These are phyloP conservation scores for Quercus cerris DNA, from an alignment of 306 rosid genomes.

Conservation along the genomic window DNA sequence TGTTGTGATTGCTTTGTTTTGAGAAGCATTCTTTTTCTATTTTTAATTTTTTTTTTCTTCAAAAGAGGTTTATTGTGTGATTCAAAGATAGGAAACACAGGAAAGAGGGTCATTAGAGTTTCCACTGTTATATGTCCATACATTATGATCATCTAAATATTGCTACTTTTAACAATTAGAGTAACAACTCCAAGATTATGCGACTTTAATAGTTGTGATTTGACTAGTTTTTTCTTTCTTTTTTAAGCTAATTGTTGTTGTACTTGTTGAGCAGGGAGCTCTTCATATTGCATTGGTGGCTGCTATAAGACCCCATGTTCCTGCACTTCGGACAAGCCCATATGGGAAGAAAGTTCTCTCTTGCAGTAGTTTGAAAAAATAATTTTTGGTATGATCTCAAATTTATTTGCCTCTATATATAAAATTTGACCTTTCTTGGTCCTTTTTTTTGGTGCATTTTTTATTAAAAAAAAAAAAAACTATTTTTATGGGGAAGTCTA, in stretches of 20 bases:
- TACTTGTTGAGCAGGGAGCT: constrained; percentile 33
- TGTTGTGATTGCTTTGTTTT: not conserved
- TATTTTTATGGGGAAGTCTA: not conserved
- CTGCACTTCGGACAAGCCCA: constrained; percentile 46
- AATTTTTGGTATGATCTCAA: constrained; percentile 1
- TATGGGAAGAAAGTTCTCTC: constrained; percentile 54
- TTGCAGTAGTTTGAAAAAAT: constrained; percentile 31
- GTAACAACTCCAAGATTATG: not conserved
- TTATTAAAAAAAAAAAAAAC: not conserved
- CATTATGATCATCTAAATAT: not conserved
- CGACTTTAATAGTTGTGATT: not conserved
- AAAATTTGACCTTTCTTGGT: not conserved
- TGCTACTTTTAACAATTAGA: not conserved
- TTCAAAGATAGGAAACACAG: not conserved
- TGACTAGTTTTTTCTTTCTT: not conserved
- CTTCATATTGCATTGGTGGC: constrained; percentile 34
- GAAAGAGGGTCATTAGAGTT: not conserved
- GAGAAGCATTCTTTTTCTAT: not conserved
- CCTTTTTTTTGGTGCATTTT: not conserved
- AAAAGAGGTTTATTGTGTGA: not conserved
- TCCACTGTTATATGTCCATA: not conserved
- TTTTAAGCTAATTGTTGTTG: not conserved
- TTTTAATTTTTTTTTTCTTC: not conserved
- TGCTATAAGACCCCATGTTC: constrained; percentile 40
- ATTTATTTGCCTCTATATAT: not conserved